phyloP scores from a whole-genome alignment of 768 basidiomycete genomes.

The Dentipellis sp. region DNA sequence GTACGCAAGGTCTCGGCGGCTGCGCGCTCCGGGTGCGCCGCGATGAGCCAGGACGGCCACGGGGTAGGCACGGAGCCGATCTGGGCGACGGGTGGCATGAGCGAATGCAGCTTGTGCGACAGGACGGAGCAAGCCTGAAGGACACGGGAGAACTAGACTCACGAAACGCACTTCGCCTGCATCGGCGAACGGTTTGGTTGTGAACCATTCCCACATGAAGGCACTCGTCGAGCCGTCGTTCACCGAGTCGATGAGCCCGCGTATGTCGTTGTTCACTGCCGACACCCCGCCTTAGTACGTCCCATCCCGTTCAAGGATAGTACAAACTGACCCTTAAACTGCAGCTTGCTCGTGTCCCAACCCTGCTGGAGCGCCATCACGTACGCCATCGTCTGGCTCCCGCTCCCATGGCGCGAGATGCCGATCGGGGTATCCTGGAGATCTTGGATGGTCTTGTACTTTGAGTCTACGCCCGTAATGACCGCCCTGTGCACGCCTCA shows the following conservation, averaged over 20 bases:
- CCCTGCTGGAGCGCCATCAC: constrained; percentile 88
- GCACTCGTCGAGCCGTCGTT: constrained; percentile 84
- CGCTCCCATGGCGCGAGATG: constrained; percentile 84
- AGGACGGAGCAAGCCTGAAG: background rate
- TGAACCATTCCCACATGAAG: constrained; percentile 97
- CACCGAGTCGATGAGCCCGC: constrained; percentile 74
- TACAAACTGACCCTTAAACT: constrained; percentile 54
- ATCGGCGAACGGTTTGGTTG: constrained; percentile 74
- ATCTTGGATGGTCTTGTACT: constrained; percentile 62
- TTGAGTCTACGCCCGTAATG: constrained; percentile 72
- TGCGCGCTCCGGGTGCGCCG: constrained; percentile 69
- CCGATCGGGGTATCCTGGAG: constrained; percentile 78
- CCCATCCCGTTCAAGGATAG: background rate
- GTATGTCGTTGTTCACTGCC: constrained; percentile 74
- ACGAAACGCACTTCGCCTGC: constrained; percentile 78
- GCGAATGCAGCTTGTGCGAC: background rate
- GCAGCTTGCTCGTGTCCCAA: constrained; percentile 56
- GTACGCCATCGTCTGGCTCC: constrained; percentile 91
- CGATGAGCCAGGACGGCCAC: constrained; percentile 97
- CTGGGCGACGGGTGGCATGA: constrained; percentile 25
- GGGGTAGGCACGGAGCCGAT: constrained; percentile 85
- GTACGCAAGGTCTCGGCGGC: constrained; percentile 34
- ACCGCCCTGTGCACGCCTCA: constrained; percentile 58
- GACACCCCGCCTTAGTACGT: too few species aligned
- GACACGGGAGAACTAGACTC: constrained; percentile 22